A percentile compares a stretch with the other conserved stretches of the same genome.
phyloP scores from a whole-genome alignment of 345 rosid species.

The Populus pruinosa region DNA sequence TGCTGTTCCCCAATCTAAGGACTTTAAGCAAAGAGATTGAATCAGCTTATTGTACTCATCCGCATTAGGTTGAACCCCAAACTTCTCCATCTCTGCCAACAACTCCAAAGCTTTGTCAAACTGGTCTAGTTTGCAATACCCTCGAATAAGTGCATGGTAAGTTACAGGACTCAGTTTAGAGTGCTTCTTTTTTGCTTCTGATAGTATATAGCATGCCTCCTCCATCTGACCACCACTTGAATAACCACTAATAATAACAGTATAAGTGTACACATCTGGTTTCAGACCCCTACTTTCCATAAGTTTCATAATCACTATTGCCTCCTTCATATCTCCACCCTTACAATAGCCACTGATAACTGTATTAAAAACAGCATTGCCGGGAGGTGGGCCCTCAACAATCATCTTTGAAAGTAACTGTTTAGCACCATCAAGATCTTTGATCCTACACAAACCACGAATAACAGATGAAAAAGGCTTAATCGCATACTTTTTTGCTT shows the following conservation, averaged over 20 bases:
- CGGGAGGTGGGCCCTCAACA: constrained; percentile 71
- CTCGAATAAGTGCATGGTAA: constrained; percentile 74
- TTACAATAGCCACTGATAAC: constrained; percentile 56
- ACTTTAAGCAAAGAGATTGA: constrained; percentile 74
- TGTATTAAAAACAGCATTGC: constrained; percentile 69
- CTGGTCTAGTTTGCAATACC: constrained; percentile 73
- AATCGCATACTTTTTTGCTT: constrained; percentile 48
- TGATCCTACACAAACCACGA: constrained; percentile 59
- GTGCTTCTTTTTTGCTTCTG: constrained; percentile 74
- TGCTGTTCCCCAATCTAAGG: constrained; percentile 67
- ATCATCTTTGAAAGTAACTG: constrained; percentile 63
- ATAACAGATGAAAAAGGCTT: constrained; percentile 72
- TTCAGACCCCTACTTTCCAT: constrained; percentile 75
- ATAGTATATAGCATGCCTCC: constrained; percentile 51
- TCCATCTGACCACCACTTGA: constrained; percentile 70
- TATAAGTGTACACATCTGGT: constrained; percentile 76
- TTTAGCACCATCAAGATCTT: constrained; percentile 55
- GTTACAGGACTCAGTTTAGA: constrained; percentile 58
- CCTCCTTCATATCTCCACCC: constrained; percentile 52
- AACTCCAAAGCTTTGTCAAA: constrained; percentile 65
- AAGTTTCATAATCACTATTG: constrained; percentile 53
- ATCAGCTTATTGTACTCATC: constrained; percentile 81
- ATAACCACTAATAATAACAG: constrained; percentile 75
- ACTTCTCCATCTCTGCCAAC: constrained; percentile 65
- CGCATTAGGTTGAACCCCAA: constrained; percentile 53